Evolutionary conservation across 163 green algal species (phyloP).

Genomic region (Coccomyxa subellipsoidea): DNA sequence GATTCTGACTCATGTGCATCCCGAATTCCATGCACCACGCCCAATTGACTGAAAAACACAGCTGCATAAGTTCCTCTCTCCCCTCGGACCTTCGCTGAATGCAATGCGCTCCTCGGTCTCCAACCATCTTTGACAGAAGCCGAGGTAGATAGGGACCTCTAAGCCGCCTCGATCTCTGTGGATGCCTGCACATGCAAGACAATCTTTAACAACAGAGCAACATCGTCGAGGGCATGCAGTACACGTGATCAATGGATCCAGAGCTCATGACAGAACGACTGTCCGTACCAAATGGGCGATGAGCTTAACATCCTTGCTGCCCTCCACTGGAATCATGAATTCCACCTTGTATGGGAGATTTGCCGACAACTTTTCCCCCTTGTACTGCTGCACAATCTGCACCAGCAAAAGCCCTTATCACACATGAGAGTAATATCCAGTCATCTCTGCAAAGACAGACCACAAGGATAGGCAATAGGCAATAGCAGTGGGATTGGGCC

Average conservation of each 20-base stretch:
- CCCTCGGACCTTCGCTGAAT: no score
- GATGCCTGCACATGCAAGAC: background rate
- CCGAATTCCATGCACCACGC: no score
- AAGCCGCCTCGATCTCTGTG: background rate
- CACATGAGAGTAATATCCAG: background rate
- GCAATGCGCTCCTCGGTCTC: background rate
- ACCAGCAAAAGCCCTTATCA: background rate
- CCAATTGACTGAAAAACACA: no score
- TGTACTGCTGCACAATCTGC: slow-evolving; percentile 2
- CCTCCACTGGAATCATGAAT: slow-evolving; percentile 1
- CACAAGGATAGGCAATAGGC: no score
- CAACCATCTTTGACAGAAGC: background rate
- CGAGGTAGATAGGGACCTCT: background rate
- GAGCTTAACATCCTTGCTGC: slow-evolving; percentile 1
- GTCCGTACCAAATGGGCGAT: background rate
- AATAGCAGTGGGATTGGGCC: background rate
- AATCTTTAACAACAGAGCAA: no score
- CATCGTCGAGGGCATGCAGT: no score
- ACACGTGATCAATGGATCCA: no score
- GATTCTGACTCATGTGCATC: no score
- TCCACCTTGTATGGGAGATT: slow-evolving; percentile 5
- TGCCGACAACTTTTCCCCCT: background rate
- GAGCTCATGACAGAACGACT: no score
- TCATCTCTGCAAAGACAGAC: no score
- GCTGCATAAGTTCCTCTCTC: no score